These are phyloP conservation scores for Scheffersomyces cryptocercus DNA, from an alignment of 1,139 yeast genomes.

Conservation along the genomic window DNA sequence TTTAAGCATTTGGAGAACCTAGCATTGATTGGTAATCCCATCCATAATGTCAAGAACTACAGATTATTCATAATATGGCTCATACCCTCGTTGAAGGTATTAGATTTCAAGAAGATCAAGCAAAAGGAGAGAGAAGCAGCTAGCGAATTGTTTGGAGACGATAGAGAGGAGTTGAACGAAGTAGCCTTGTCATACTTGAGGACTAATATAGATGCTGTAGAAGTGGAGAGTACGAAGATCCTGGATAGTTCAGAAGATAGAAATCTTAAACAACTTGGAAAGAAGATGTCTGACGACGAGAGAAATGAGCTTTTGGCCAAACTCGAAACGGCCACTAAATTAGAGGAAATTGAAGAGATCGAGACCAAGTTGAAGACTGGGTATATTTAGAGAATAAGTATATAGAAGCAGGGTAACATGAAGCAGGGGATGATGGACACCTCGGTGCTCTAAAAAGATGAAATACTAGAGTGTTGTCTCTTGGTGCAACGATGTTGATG, in stretches of 20 bases:
- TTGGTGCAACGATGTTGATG: too few species aligned
- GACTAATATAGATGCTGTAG: not conserved
- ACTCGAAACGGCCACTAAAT: slow-evolving; percentile 60
- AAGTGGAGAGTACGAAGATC: slow-evolving; percentile 4
- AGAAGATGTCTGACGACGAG: slow-evolving; percentile 56
- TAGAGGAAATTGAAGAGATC: slow-evolving; percentile 74
- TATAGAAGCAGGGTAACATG: too few species aligned
- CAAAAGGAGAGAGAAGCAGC: slow-evolving; percentile 53
- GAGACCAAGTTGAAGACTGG: slow-evolving; percentile 54
- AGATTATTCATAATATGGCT: slow-evolving; percentile 61
- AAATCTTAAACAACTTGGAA: slow-evolving; percentile 22
- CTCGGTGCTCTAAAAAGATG: too few species aligned
- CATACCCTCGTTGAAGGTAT: slow-evolving; percentile 58
- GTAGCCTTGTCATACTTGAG: slow-evolving; percentile 12
- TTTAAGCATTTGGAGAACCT: slow-evolving; percentile 47
- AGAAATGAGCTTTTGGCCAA: slow-evolving; percentile 50
- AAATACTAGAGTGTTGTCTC: too few species aligned
- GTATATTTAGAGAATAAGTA: too few species aligned
- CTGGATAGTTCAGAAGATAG: slow-evolving; percentile 14
- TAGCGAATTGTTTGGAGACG: slow-evolving; percentile 44
- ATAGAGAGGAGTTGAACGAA: slow-evolving; percentile 12
- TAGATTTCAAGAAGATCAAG: slow-evolving; percentile 69
- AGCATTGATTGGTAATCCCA: slow-evolving; percentile 62
- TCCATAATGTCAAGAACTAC: slow-evolving; percentile 55
- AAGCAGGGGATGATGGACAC: too few species aligned